Conservation (phyloP, 306 rosid genomes). For the Coriaria nepalensis region DNA sequence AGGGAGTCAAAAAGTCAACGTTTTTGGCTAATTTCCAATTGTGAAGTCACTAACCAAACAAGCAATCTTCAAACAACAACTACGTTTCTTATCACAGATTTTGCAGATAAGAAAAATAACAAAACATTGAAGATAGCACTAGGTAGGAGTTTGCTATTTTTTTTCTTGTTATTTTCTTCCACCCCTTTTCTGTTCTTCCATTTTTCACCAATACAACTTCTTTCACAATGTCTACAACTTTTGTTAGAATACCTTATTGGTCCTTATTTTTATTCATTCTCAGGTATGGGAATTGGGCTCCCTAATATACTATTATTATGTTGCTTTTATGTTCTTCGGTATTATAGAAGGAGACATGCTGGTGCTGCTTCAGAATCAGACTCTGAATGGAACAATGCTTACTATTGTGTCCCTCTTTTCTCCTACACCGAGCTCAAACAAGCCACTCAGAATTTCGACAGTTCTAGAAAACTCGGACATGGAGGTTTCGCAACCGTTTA, state of each 20-base stretch:
- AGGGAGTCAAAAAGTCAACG: too few relatives aligned
- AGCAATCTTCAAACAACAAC: slow-evolving; percentile 4
- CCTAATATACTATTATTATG: neutral
- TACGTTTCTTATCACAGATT: neutral
- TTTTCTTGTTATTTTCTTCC: too few relatives aligned
- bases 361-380: slow-evolving; percentile 16
- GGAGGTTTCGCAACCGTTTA: slow-evolving; percentile 66
- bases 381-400: slow-evolving; percentile 18
- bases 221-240: too few relatives aligned
- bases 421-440: slow-evolving; percentile 41
- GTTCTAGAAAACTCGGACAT: slow-evolving; percentile 36
- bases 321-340: slow-evolving; percentile 1
- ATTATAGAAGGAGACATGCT: slow-evolving; percentile 4
- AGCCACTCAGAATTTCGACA: slow-evolving; percentile 42
- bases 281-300: slow-evolving; percentile 12
- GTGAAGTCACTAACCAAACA: too few relatives aligned
- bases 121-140: slow-evolving; percentile 16
- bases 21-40: too few relatives aligned
- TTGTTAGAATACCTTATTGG: too few relatives aligned
- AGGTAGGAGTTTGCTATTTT: slow-evolving; percentile 26
- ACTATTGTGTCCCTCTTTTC: slow-evolving; percentile 32
- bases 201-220: too few relatives aligned
- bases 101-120: slow-evolving; percentile 14
- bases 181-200: too few relatives aligned
- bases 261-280: neutral